A percentile compares a stretch with the other conserved stretches of the same genome.
Evolutionary conservation across 164 flowering plant genomes (phyloP).

Genomic region (Nelumbo lutea): DNA sequence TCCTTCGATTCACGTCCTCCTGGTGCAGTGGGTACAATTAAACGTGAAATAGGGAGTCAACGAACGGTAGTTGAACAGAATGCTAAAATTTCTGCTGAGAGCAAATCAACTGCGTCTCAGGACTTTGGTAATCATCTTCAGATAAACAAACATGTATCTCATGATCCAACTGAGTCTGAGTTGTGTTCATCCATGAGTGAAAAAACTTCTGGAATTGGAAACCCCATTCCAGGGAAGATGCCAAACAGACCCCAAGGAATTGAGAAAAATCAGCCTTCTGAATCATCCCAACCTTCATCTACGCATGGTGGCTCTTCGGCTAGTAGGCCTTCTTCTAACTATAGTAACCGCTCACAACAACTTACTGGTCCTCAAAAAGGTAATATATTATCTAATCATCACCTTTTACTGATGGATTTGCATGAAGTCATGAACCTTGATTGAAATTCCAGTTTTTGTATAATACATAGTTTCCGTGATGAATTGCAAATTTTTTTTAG

Average conservation of each 20-base stretch:
- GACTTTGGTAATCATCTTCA: conserved; percentile 12
- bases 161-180: conserved; percentile 12
- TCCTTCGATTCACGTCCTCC: conserved; percentile 47
- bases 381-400: conserved; percentile 1
- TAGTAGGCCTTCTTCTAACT: conserved; percentile 65
- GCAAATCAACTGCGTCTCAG: conserved; percentile 35
- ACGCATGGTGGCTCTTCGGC: conserved; percentile 27
- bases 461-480: no score
- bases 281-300: conserved; percentile 31
- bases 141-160: conserved; percentile 7
- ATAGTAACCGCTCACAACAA: conserved; percentile 53
- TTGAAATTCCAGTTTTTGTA: no score
- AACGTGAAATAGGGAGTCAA: conserved; percentile 53
- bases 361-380: conserved; percentile 40
- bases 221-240: conserved; percentile 30
- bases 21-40: conserved; percentile 49
- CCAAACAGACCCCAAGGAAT: conserved; percentile 34
- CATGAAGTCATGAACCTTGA: no score
- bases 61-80: conserved; percentile 28
- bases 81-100: conserved; percentile 24
- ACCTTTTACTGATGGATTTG: no score
- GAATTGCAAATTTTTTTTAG: no score
- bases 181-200: conserved; percentile 15
- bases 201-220: conserved; percentile 31
- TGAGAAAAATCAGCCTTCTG: conserved; percentile 41